Conservation (phyloP, 2,329 filamentous ascomycete genomes). For the Alternaria rosae region DNA sequence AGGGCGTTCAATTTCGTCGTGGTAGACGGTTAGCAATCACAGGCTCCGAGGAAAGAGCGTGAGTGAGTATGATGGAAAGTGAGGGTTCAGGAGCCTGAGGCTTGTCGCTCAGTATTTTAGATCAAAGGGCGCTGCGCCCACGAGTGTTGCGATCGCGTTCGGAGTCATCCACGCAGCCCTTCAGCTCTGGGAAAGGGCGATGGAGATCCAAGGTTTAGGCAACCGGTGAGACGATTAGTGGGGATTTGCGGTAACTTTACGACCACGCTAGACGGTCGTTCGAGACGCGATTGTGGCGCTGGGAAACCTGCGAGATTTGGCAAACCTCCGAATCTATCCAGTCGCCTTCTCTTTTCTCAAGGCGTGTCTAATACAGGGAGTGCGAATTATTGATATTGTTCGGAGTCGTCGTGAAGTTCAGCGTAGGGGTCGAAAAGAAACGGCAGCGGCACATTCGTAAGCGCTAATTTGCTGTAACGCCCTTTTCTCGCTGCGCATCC, state of each 20-base stretch:
- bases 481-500: slow-evolving; percentile 11
- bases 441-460: slow-evolving; percentile 1
- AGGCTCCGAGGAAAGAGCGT: slow-evolving; percentile 20
- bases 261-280: slow-evolving; percentile 8
- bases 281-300: not conserved
- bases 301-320: not conserved
- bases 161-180: slow-evolving; percentile 31
- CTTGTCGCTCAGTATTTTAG: slow-evolving; percentile 35
- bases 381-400: not conserved
- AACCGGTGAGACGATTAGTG: slow-evolving; percentile 25
- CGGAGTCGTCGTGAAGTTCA: not conserved
- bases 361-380: not conserved
- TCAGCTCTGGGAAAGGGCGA: slow-evolving; percentile 24
- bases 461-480: slow-evolving; percentile 23
- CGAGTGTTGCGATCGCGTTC: slow-evolving; percentile 11
- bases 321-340: not conserved
- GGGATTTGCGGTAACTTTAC: slow-evolving; percentile 16
- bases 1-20: slow-evolving; percentile 25
- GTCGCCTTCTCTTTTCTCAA: not conserved
- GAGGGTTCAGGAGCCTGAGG: slow-evolving; percentile 44
- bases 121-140: slow-evolving; percentile 30
- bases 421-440: slow-evolving; percentile 4
- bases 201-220: slow-evolving; percentile 16
- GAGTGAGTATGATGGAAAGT: slow-evolving; percentile 38
- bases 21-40: slow-evolving; percentile 28